These are phyloP conservation scores for Onygena corvina DNA, from an alignment of 2,329 filamentous ascomycete genomes.

Conservation along the genomic window DNA sequence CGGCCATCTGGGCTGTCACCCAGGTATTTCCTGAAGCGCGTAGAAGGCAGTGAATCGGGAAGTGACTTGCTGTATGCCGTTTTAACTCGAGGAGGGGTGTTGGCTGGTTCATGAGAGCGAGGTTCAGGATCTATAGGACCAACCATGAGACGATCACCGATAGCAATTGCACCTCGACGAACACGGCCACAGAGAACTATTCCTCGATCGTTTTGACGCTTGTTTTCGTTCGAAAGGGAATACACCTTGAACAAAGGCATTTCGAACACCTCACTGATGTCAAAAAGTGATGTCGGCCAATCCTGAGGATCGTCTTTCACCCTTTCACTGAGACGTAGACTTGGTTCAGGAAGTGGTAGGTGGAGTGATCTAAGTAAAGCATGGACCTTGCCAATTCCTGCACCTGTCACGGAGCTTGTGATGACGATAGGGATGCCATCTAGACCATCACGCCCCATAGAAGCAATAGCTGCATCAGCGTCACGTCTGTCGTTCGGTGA, in stretches of 20 bases:
- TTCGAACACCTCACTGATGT: slow-evolving; percentile 82
- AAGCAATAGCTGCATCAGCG: slow-evolving; percentile 44
- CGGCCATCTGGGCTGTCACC: slow-evolving; percentile 39
- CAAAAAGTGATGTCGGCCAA: slow-evolving; percentile 58
- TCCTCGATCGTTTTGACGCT: slow-evolving; percentile 40
- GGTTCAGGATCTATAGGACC: slow-evolving; percentile 53
- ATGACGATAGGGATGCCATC: slow-evolving; percentile 68
- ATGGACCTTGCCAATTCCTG: slow-evolving; percentile 69
- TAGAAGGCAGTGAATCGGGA: slow-evolving; percentile 26
- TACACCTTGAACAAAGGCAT: slow-evolving; percentile 52
- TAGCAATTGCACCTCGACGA: slow-evolving; percentile 61
- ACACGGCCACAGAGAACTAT: slow-evolving; percentile 77
- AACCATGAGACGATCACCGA: slow-evolving; percentile 66
- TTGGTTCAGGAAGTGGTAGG: slow-evolving; percentile 36
- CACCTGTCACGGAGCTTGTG: slow-evolving; percentile 75
- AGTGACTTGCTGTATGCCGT: slow-evolving; percentile 23
- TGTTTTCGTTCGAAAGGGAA: slow-evolving; percentile 29
- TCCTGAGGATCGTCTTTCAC: slow-evolving; percentile 25
- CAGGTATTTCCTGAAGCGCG: slow-evolving; percentile 21
- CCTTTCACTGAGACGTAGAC: neutral
- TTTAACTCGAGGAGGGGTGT: slow-evolving; percentile 17
- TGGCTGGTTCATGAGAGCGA: slow-evolving; percentile 24
- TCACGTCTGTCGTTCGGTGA: slow-evolving; percentile 46
- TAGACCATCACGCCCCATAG: slow-evolving; percentile 29
- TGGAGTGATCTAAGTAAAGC: slow-evolving; percentile 67